These are phyloP conservation scores for Epichloe scottii DNA, from an alignment of 2,329 filamentous ascomycete species.

Conservation along the genomic window DNA sequence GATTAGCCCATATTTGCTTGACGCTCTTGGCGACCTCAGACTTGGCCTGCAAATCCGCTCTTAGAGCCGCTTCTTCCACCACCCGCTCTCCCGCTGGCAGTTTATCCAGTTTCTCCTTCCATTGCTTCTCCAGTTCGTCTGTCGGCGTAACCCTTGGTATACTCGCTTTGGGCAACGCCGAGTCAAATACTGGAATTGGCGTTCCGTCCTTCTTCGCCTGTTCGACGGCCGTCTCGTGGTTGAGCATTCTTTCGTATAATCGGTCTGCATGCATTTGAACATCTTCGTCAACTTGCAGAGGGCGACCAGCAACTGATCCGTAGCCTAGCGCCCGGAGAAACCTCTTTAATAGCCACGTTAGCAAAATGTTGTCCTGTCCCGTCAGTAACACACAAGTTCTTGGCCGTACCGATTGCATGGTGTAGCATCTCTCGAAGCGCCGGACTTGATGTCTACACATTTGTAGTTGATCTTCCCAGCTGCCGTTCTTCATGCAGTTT, in stretches of 20 bases:
- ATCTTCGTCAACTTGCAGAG: conserved; percentile 61
- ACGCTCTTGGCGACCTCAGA: conserved; percentile 45
- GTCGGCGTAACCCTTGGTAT: conserved; percentile 17
- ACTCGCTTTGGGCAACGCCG: conserved; percentile 33
- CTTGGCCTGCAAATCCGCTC: conserved; percentile 49
- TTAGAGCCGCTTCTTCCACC: conserved; percentile 51
- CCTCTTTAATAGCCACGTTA: conserved; percentile 35
- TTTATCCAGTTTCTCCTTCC: conserved; percentile 44
- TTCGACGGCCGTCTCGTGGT: conserved; percentile 65
- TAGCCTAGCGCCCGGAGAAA: conserved; percentile 89
- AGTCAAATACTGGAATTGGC: conserved; percentile 46
- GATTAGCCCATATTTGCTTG: conserved; percentile 39
- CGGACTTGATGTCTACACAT: conserved; percentile 71
- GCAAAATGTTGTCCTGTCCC: too few species aligned
- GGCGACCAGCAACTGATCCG: conserved; percentile 52
- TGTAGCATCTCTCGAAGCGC: conserved; percentile 76
- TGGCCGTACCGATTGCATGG: conserved; percentile 60
- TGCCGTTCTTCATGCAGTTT: conserved; percentile 67
- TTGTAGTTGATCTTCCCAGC: conserved; percentile 54
- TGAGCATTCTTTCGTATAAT: conserved; percentile 76
- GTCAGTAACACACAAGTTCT: neutral
- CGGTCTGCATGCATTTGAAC: conserved; percentile 94
- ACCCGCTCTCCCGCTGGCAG: conserved; percentile 44
- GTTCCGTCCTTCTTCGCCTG: conserved; percentile 50
- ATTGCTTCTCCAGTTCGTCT: conserved; percentile 35